These are phyloP conservation scores for Panaeolus papilionaceus DNA, from an alignment of 768 basidiomycete species.

Conservation along the genomic window DNA sequence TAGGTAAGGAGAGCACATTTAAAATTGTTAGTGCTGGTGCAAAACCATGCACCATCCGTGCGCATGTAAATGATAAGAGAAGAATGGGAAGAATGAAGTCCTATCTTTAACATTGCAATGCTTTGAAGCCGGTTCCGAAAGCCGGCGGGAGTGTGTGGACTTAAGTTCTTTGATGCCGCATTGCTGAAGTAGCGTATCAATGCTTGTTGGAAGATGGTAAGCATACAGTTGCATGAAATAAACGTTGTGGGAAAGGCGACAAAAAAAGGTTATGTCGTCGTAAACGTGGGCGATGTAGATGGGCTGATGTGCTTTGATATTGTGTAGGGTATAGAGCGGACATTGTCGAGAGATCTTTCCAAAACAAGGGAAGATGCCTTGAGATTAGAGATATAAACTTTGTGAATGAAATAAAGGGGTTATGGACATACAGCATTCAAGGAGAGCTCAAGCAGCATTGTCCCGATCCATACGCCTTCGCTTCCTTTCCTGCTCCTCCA, in stretches of 20 bases:
- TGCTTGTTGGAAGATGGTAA: slow-evolving; percentile 3
- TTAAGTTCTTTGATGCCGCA: slow-evolving; percentile 9
- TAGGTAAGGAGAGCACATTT: too few species aligned
- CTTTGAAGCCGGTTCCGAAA: slow-evolving; percentile 1
- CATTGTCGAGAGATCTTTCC: slow-evolving; percentile 21
- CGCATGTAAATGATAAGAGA: neutral
- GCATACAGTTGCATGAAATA: slow-evolving; percentile 2
- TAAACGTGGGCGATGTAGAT: slow-evolving; percentile 22
- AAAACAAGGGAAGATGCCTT: slow-evolving; percentile 20
- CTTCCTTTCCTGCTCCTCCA: slow-evolving; percentile 93
- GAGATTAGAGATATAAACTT: slow-evolving; percentile 22
- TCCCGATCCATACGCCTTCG: slow-evolving; percentile 74
- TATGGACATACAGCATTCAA: slow-evolving; percentile 32
- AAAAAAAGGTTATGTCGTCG: slow-evolving; percentile 16
- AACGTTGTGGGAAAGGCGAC: slow-evolving; percentile 2
- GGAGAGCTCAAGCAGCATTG: slow-evolving; percentile 33
- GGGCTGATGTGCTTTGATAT: slow-evolving; percentile 15
- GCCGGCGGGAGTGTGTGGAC: slow-evolving; percentile 8
- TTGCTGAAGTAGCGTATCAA: slow-evolving; percentile 5
- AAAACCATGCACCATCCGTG: neutral
- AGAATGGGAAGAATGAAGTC: neutral
- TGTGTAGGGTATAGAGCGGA: slow-evolving; percentile 15
- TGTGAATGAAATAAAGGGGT: slow-evolving; percentile 1
- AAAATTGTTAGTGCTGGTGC: too few species aligned
- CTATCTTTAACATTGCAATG: neutral